These are phyloP conservation scores for Epichloe gansuensis DNA, from an alignment of 2,329 filamentous ascomycete genomes.

Conservation along the genomic window DNA sequence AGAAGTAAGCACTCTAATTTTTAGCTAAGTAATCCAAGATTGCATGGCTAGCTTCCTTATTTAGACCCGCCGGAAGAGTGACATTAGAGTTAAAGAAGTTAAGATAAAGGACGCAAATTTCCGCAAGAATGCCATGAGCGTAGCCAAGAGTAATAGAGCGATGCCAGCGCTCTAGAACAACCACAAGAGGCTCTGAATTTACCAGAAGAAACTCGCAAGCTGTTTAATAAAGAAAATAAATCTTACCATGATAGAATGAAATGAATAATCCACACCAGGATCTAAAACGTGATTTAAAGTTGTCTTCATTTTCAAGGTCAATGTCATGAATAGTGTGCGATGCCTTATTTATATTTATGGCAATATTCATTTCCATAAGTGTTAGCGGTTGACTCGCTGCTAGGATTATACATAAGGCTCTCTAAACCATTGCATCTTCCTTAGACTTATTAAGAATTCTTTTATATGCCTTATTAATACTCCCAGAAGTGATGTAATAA, in stretches of 20 bases:
- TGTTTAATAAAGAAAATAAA: constrained; percentile 22
- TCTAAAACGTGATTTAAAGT: too few species aligned
- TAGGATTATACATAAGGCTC: neutral
- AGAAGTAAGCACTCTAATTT: too few species aligned
- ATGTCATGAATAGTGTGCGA: too few species aligned
- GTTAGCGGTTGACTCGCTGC: constrained; percentile 1
- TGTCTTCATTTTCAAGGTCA: too few species aligned
- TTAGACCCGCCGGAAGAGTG: too few species aligned
- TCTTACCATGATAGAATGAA: constrained; percentile 13
- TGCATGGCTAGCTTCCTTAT: too few species aligned
- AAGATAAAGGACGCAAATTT: too few species aligned
- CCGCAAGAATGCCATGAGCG: too few species aligned
- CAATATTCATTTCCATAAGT: too few species aligned
- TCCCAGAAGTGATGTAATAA: constrained; percentile 7
- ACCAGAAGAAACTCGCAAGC: constrained; percentile 20
- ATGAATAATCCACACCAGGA: constrained; percentile 12
- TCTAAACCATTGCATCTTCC: neutral
- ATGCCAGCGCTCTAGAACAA: neutral
- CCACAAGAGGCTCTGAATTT: constrained; percentile 5
- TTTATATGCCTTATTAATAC: neutral
- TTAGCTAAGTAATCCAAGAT: too few species aligned
- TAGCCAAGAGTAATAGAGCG: neutral
- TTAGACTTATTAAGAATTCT: neutral
- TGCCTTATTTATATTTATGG: too few species aligned
- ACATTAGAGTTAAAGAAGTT: too few species aligned